phyloP scores from a whole-genome alignment of 2,329 filamentous ascomycete species.

The Aspergillus udagawae region DNA sequence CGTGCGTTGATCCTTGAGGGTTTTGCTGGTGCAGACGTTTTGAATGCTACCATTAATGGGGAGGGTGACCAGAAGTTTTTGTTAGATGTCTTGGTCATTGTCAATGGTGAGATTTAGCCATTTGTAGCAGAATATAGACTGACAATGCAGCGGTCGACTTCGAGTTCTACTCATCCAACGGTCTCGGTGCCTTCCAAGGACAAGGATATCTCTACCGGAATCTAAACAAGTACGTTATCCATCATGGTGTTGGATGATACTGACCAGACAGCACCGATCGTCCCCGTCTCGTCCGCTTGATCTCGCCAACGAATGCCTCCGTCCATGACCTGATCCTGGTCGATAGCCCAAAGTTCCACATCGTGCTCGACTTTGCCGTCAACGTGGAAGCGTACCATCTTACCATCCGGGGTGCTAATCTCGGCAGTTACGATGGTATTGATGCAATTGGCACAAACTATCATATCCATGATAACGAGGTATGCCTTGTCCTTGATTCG shows the following conservation, averaged over 20 bases:
- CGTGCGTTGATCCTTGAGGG: constrained; percentile 29
- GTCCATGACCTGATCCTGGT: constrained; percentile 32
- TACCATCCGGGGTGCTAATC: constrained; percentile 33
- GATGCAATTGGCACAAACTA: constrained; percentile 36
- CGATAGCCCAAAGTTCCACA: constrained; percentile 35
- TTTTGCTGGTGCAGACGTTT: constrained; percentile 21
- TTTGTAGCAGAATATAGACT: too few species aligned
- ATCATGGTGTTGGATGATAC: too few species aligned
- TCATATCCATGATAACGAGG: constrained; percentile 35
- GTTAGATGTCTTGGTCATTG: constrained; percentile 27
- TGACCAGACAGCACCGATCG: constrained; percentile 10
- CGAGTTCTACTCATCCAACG: constrained; percentile 34
- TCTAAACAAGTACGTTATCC: constrained; percentile 22
- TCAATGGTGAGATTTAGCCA: constrained; percentile 19
- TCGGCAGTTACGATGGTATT: constrained; percentile 37
- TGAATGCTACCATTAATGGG: constrained; percentile 31
- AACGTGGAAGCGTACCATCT: constrained; percentile 38
- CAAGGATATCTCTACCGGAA: constrained; percentile 33
- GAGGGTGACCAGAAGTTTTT: constrained; percentile 30
- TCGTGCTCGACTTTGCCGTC: constrained; percentile 32
- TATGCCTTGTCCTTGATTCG: not conserved
- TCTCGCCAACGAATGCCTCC: constrained; percentile 22
- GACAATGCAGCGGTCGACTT: constrained; percentile 25
- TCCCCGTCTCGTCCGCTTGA: constrained; percentile 20
- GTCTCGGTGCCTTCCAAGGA: constrained; percentile 31